phyloP scores from a whole-genome alignment of 2,329 filamentous ascomycete species.

The Colletotrichum sublineola region DNA sequence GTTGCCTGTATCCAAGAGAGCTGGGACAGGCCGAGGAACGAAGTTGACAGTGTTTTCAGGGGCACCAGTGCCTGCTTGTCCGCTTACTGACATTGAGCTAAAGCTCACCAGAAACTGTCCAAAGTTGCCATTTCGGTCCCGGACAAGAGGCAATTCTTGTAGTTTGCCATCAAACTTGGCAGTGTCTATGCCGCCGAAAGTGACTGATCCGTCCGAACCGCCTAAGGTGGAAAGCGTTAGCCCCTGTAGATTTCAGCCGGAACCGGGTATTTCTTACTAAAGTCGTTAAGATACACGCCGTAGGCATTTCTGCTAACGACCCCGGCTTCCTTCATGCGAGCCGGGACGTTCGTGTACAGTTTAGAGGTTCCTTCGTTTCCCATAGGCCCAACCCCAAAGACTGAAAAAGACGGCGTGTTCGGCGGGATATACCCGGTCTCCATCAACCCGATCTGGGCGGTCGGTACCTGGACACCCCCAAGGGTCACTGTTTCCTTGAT shows the following conservation, averaged over 20 bases:
- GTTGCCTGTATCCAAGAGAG: constrained; percentile 17
- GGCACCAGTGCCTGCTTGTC: neutral
- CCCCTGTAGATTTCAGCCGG: neutral
- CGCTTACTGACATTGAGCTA: constrained; percentile 19
- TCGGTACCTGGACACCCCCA: neutral
- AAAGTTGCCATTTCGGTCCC: neutral
- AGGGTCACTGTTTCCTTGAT: constrained; percentile 2
- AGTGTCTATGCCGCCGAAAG: constrained; percentile 35
- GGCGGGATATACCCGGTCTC: neutral
- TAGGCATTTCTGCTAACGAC: constrained; percentile 8
- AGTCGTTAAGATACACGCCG: constrained; percentile 23
- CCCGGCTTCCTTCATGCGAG: constrained; percentile 20
- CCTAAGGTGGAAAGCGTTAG: constrained; percentile 6
- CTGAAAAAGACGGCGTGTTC: neutral
- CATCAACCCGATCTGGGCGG: constrained; percentile 7
- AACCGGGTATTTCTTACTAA: neutral
- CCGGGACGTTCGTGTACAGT: constrained; percentile 19
- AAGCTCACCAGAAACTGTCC: constrained; percentile 14
- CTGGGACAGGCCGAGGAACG: neutral
- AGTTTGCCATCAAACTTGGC: constrained; percentile 33
- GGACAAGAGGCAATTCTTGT: constrained; percentile 10
- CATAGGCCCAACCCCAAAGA: constrained; percentile 1
- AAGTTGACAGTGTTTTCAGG: neutral
- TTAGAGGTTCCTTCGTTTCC: neutral
- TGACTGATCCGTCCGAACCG: constrained; percentile 20